Evolutionary conservation across 257 asterid species (phyloP).

Genomic region (Fraxinus excelsior): DNA sequence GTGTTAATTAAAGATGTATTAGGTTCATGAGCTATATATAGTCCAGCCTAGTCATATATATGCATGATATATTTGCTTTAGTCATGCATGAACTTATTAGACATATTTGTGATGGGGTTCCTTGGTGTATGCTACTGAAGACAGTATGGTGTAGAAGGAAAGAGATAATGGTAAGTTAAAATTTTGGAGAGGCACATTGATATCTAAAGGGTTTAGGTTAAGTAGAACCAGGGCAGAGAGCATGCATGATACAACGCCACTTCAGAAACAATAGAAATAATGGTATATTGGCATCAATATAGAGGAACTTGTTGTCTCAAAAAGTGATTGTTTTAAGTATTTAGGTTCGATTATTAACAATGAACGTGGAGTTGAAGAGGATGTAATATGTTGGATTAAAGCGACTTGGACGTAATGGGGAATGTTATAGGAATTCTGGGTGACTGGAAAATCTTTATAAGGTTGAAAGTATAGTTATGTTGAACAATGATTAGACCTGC

Average conservation of each 20-base stretch:
- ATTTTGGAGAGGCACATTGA: background rate
- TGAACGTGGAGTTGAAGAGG: background rate
- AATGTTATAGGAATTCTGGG: background rate
- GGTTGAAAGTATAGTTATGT: background rate
- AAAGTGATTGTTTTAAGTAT: background rate
- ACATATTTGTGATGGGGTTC: background rate
- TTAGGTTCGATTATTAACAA: background rate
- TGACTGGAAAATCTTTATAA: background rate
- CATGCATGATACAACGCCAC: background rate
- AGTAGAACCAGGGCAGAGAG: background rate
- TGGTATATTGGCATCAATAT: background rate
- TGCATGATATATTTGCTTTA: background rate
- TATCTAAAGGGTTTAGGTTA: background rate
- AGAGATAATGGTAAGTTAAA: background rate
- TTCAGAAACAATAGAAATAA: background rate
- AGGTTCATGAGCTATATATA: background rate
- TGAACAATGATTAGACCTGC: background rate
- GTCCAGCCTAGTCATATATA: background rate
- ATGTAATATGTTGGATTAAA: background rate
- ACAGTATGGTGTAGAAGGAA: background rate
- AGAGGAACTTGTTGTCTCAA: background rate
- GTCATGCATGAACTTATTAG: background rate
- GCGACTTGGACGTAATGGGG: background rate
- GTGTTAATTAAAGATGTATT: background rate
- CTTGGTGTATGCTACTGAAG: background rate